phyloP scores from a whole-genome alignment of 768 basidiomycete species.

The Favolaschia claudopus region DNA sequence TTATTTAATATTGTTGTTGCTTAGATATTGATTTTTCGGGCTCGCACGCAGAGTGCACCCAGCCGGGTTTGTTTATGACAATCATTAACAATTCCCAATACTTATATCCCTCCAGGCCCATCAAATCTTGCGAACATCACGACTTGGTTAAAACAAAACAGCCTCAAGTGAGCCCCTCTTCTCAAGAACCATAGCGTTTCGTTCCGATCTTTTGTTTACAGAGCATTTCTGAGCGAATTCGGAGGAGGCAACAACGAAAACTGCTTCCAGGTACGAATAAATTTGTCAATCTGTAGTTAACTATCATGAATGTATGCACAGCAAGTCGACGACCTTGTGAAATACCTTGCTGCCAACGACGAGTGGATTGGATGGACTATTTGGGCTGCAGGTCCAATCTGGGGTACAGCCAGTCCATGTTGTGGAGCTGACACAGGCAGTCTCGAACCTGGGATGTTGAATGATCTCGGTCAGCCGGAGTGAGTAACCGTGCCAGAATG shows the following conservation, averaged over 20 bases:
- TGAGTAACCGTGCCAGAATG: slow-evolving; percentile 24
- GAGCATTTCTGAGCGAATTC: slow-evolving; percentile 55
- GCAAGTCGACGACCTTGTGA: slow-evolving; percentile 48
- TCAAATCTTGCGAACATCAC: slow-evolving; percentile 51
- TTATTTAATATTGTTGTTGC: slow-evolving; percentile 2
- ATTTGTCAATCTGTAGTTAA: too few relatives aligned
- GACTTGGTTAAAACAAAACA: slow-evolving; percentile 49
- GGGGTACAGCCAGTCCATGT: slow-evolving; percentile 51
- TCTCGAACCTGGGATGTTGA: slow-evolving; percentile 49
- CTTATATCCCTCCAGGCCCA: slow-evolving; percentile 31
- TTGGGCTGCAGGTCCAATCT: slow-evolving; percentile 58
- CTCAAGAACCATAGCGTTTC: not conserved
- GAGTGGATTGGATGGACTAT: slow-evolving; percentile 57
- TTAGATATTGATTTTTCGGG: slow-evolving; percentile 54
- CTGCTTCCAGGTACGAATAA: slow-evolving; percentile 45
- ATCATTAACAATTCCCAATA: not conserved
- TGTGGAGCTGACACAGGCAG: slow-evolving; percentile 53
- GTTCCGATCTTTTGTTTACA: slow-evolving; percentile 15
- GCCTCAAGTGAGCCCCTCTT: slow-evolving; percentile 43
- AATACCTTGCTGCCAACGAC: slow-evolving; percentile 49
- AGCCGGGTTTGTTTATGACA: slow-evolving; percentile 40
- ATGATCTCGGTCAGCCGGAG: slow-evolving; percentile 48
- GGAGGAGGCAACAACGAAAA: slow-evolving; percentile 52
- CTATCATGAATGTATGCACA: slow-evolving; percentile 4
- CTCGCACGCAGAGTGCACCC: slow-evolving; percentile 48